Percentiles rank a stretch among this genome's conserved stretches.
Conservation (phyloP, 768 basidiomycete species). For the Lactifluus rugatus region DNA sequence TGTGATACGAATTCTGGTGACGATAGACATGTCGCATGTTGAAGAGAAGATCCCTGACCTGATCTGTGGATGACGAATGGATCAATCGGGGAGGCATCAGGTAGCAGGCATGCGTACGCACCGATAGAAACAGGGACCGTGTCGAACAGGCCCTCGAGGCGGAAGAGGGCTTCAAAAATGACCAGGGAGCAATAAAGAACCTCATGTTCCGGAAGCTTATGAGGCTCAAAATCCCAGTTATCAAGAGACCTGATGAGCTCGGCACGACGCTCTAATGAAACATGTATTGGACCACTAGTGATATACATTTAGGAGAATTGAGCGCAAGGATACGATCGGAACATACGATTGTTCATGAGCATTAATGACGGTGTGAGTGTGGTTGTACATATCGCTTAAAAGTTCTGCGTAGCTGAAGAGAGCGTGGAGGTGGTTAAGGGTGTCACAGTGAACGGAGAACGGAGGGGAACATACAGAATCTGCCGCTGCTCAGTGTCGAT, state of each 20-base stretch:
- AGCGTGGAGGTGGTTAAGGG: background rate
- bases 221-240: slow-evolving; percentile 87
- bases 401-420: slow-evolving; percentile 61
- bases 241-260: slow-evolving; percentile 61
- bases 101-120: slow-evolving; percentile 29
- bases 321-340: background rate
- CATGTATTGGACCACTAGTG: slow-evolving; percentile 23
- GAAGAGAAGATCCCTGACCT: slow-evolving; percentile 68
- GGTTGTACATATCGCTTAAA: slow-evolving; percentile 73
- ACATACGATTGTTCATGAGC: slow-evolving; percentile 36
- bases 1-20: slow-evolving; percentile 89
- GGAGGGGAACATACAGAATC: slow-evolving; percentile 36
- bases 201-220: slow-evolving; percentile 73
- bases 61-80: slow-evolving; percentile 35
- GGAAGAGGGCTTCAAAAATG: slow-evolving; percentile 78
- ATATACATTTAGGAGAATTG: background rate
- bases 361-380: slow-evolving; percentile 67
- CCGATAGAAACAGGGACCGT: slow-evolving; percentile 48
- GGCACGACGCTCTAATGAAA: slow-evolving; percentile 40
- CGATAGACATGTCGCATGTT: slow-evolving; percentile 92
- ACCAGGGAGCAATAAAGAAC: slow-evolving; percentile 71
- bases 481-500: slow-evolving; percentile 34
- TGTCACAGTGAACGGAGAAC: background rate
- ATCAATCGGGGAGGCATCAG: background rate
- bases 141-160: slow-evolving; percentile 63